phyloP scores from a whole-genome alignment of 768 basidiomycete species.

The Suillus subluteus region DNA sequence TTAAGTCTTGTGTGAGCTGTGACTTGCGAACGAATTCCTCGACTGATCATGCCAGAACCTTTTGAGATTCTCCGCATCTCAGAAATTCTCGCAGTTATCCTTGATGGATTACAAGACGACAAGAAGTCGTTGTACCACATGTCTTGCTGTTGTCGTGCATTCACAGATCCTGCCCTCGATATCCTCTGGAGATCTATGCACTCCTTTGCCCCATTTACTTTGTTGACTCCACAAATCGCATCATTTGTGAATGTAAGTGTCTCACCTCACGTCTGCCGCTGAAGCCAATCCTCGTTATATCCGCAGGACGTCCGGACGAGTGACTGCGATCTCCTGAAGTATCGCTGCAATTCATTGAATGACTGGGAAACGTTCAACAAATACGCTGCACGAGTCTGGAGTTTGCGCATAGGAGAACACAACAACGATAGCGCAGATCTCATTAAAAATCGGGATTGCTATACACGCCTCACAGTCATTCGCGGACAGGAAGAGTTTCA shows the following conservation, averaged over 20 bases:
- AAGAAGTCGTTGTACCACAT: constrained; percentile 9
- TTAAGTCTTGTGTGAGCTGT: neutral
- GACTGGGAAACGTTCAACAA: constrained; percentile 12
- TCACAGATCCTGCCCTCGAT: constrained; percentile 13
- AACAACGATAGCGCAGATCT: neutral
- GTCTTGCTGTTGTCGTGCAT: constrained; percentile 9
- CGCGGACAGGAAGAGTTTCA: neutral
- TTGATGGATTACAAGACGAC: constrained; percentile 10
- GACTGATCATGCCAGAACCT: constrained; percentile 1
- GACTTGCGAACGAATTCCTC: too few relatives aligned
- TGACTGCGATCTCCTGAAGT: neutral
- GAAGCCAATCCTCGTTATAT: neutral
- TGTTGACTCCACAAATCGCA: constrained; percentile 5
- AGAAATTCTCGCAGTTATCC: constrained; percentile 1
- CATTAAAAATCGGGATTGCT: neutral
- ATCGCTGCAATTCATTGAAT: neutral
- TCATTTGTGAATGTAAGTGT: constrained; percentile 8
- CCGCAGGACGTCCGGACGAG: neutral
- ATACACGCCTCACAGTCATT: constrained; percentile 8
- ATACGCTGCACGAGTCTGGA: constrained; percentile 13
- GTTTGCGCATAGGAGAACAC: constrained; percentile 6
- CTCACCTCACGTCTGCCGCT: neutral
- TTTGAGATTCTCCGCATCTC: constrained; percentile 5
- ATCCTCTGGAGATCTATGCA: constrained; percentile 8
- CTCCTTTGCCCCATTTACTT: constrained; percentile 9